Conservation (phyloP, 257 asterid species). For the Nicotiana sylvestris region DNA sequence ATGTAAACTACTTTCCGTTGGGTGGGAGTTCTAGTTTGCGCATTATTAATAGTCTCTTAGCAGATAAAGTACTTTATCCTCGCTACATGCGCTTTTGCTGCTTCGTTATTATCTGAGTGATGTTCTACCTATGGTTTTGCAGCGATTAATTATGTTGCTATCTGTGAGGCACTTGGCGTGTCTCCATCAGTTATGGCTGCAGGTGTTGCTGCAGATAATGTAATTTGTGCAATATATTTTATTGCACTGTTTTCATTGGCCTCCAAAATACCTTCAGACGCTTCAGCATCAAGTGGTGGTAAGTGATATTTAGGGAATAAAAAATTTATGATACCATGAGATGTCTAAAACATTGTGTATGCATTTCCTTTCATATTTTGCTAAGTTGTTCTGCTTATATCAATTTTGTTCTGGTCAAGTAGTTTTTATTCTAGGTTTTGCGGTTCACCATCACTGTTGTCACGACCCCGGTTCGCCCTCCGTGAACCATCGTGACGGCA, state of each 20-base stretch:
- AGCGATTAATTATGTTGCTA: slow-evolving; percentile 85
- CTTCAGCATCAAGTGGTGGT: slow-evolving; percentile 36
- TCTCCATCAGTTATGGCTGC: slow-evolving; percentile 82
- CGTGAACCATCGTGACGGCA: no score
- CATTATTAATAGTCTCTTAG: background rate
- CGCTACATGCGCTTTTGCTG: background rate
- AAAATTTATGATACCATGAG: background rate
- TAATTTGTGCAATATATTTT: slow-evolving; percentile 67
- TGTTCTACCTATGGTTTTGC: slow-evolving; percentile 24
- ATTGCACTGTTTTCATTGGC: slow-evolving; percentile 62
- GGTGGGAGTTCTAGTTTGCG: background rate
- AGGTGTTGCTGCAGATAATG: slow-evolving; percentile 92
- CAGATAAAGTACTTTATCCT: background rate
- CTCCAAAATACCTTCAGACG: slow-evolving; percentile 71
- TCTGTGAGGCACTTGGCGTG: slow-evolving; percentile 64
- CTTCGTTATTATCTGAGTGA: background rate
- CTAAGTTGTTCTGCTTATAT: slow-evolving; percentile 1
- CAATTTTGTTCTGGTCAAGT: background rate
- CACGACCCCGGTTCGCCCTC: no score
- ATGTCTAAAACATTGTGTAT: background rate
- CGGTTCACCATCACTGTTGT: background rate
- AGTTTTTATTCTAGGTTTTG: background rate
- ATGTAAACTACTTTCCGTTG: background rate
- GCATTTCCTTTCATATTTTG: background rate
- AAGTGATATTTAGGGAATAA: slow-evolving; percentile 6